phyloP scores from a whole-genome alignment of 108 stramenopile genomes.

The Chaetoceros muelleri region DNA sequence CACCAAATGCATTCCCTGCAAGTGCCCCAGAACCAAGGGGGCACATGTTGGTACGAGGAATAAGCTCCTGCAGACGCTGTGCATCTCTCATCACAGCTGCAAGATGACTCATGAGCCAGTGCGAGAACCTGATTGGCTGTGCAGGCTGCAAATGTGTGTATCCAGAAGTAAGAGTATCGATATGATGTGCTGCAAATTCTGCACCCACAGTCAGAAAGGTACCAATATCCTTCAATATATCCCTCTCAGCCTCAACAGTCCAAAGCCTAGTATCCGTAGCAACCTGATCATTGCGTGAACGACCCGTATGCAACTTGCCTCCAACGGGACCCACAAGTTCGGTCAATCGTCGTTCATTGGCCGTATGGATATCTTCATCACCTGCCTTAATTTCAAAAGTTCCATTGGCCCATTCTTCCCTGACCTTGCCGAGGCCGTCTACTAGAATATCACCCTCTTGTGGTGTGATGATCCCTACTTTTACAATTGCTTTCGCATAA shows the following conservation, averaged over 20 bases:
- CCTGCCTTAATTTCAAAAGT: conserved; percentile 79
- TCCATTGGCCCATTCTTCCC: conserved; percentile 85
- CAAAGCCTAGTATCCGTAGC: conserved; percentile 97
- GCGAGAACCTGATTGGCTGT: conserved; percentile 92
- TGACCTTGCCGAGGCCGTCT: conserved; percentile 72
- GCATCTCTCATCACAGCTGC: conserved; percentile 89
- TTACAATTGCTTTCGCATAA: conserved; percentile 87
- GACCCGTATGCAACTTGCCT: conserved; percentile 96
- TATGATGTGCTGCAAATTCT: conserved; percentile 66
- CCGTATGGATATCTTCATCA: conserved; percentile 99
- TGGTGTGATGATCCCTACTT: conserved; percentile 81
- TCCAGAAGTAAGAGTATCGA: conserved; percentile 95
- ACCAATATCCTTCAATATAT: conserved; percentile 64
- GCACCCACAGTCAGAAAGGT: conserved; percentile 62
- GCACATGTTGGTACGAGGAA: conserved; percentile 85
- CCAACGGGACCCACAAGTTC: conserved; percentile 91
- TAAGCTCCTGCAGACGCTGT: conserved; percentile 80
- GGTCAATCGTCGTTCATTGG: conserved; percentile 96
- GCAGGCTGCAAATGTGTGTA: conserved; percentile 99
- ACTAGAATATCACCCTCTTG: conserved; percentile 66
- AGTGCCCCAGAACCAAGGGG: conserved; percentile 96
- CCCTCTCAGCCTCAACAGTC: conserved; percentile 78
- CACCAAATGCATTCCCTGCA: conserved; percentile 97
- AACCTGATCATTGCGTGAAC: conserved; percentile 95
- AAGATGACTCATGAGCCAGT: conserved; percentile 95